Evolutionary conservation across 805 yeast species (phyloP).

Genomic region (Blastobotrys peoriensis): DNA sequence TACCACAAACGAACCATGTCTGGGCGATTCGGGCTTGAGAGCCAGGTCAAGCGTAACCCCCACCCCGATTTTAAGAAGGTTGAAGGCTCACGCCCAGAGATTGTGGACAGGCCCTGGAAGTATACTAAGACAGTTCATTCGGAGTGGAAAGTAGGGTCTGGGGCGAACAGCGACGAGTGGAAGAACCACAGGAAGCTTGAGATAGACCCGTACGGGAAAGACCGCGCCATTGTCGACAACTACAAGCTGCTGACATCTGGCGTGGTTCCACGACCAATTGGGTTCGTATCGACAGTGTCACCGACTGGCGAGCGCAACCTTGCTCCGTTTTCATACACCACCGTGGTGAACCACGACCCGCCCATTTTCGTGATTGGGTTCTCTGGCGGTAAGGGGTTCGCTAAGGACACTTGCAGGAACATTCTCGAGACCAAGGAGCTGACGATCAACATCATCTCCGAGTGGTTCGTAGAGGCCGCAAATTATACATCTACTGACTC

Average conservation of each 20-base stretch:
- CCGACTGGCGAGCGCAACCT: conserved; percentile 41
- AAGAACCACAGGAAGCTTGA: conserved; percentile 38
- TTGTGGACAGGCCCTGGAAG: not conserved
- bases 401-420: conserved; percentile 49
- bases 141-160: conserved; percentile 44
- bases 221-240: conserved; percentile 38
- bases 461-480: conserved; percentile 63
- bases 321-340: conserved; percentile 58
- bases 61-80: conserved; percentile 23
- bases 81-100: conserved; percentile 19
- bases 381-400: conserved; percentile 33
- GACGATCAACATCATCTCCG: conserved; percentile 52
- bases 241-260: conserved; percentile 49
- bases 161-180: conserved; percentile 44
- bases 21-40: conserved; percentile 10
- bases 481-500: conserved; percentile 43
- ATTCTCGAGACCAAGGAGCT: conserved; percentile 47
- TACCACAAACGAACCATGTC: not conserved
- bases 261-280: conserved; percentile 56
- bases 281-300: conserved; percentile 45
- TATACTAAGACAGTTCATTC: conserved; percentile 23
- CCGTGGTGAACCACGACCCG: conserved; percentile 45
- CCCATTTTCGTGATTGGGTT: conserved; percentile 51
- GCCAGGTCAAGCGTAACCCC: conserved; percentile 13
- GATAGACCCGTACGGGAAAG: conserved; percentile 43